phyloP scores from a whole-genome alignment of 192 early-diverging fungal species.

The Chytriomyces confervae region DNA sequence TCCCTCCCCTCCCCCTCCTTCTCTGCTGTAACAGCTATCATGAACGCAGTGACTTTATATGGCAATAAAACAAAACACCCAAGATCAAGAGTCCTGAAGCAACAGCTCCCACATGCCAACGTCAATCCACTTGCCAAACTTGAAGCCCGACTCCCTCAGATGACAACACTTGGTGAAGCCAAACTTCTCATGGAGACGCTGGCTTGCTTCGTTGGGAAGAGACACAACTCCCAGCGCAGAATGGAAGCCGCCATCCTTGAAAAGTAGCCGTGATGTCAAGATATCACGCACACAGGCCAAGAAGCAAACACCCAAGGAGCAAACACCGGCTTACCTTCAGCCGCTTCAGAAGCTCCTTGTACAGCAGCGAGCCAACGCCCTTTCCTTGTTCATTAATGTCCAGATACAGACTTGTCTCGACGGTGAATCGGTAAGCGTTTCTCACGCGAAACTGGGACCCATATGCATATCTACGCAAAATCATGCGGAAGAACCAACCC shows the following conservation, averaged over 20 bases:
- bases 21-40: no score
- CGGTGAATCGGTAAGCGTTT: conserved; percentile 24
- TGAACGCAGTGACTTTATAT: no score
- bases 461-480: conserved; percentile 8
- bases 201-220: conserved; percentile 23
- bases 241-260: not conserved
- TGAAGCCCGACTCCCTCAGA: conserved; percentile 16
- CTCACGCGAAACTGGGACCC: conserved; percentile 16
- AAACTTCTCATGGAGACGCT: conserved; percentile 21
- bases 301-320: no score
- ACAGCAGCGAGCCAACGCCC: conserved; percentile 17
- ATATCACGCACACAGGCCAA: no score
- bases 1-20: no score
- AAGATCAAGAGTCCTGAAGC: not conserved
- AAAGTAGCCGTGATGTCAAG: no score
- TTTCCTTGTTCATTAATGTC: not conserved
- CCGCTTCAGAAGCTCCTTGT: conserved; percentile 7
- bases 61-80: no score
- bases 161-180: conserved; percentile 27
- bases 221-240: conserved; percentile 15
- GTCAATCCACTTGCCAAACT: conserved; percentile 31
- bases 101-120: conserved; percentile 31
- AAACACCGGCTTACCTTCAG: not conserved
- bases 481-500: not conserved
- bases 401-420: conserved; percentile 15